Evolutionary conservation across 805 yeast species (phyloP), one percentile per base, ranked within the genome.

Genomic region (Myxozyma vanderwaltii): DNA sequence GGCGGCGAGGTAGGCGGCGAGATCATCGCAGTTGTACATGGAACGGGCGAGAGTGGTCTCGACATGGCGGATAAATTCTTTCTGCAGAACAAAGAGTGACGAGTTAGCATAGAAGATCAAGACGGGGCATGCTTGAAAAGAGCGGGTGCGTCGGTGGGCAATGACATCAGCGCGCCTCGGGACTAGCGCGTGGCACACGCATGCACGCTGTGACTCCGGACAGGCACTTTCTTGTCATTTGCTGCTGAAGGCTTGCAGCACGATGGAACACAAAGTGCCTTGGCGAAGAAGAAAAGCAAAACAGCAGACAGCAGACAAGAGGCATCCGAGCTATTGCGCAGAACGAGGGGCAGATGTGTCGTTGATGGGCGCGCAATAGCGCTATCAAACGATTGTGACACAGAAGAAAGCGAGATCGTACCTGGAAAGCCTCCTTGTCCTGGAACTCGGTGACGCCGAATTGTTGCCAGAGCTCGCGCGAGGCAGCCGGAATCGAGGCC

Each of bases 1-100:
- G 40, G 95, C 83, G 0, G 97, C 96, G 71, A 88, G 95, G 72
- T 91, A 91, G 24, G 97, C 96, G 41, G 96, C 96, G 70, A 91
- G 77, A 59, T 86, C 86, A 73, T 91, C 97, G 76, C 96, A 89
- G 70, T 91, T 91, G 81, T 88, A 89, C 78, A 91, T 77, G 35
- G 92, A 89, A 68, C 97, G 81, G n/a, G 96, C 97, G 71, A 91
- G 78, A 0, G 91, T 83, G 43, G 96, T 88, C 74, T 91, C 97
- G 41, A 91, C 96, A 73, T 91, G 96, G 65, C 84, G 82, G 51
- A 91, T 86, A 71, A 91, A 88, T 59, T 80, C 79, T 40, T 76
- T 69, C 71, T 90, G 87, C 15, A 19, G 21, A 19, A 21, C 10
- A 17, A 12, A 15, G 21, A 23, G 6, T n/a, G n/a, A n/a, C n/a